Conservation (phyloP, 1,284 basidiomycete genomes). For the Apiotrichum sp. region DNA sequence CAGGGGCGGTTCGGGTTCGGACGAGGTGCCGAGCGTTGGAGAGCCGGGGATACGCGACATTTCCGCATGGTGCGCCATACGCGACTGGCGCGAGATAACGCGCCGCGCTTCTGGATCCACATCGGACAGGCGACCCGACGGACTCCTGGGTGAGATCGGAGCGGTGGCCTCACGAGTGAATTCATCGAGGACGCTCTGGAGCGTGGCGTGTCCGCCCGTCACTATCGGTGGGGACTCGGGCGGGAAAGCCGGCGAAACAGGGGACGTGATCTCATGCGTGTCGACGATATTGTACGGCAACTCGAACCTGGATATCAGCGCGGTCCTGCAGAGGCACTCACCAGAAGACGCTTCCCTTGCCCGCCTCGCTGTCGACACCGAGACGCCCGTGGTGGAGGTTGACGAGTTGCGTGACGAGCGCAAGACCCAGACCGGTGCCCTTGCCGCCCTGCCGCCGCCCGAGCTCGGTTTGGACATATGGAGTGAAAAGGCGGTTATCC, state of each 20-base stretch:
- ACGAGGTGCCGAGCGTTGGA: background rate
- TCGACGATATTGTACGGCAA: background rate
- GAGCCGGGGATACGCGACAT: too few relatives aligned
- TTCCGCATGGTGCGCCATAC: too few relatives aligned
- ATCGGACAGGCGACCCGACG: too few relatives aligned
- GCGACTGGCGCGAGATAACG: too few relatives aligned
- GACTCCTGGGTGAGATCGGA: too few relatives aligned
- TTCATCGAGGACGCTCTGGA: too few relatives aligned
- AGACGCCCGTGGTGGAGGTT: conserved; percentile 72
- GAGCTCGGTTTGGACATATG: conserved; percentile 48
- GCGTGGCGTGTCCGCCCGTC: too few relatives aligned
- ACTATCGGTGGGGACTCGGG: background rate
- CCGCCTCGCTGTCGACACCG: conserved; percentile 50
- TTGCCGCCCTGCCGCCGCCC: conserved; percentile 78
- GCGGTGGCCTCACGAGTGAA: too few relatives aligned
- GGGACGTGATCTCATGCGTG: background rate
- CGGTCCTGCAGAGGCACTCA: background rate
- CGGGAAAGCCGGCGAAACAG: background rate
- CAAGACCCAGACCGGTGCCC: conserved; percentile 76
- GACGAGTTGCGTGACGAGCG: conserved; percentile 82
- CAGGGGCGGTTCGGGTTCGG: background rate
- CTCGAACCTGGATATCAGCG: background rate
- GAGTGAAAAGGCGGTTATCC: conserved; percentile 48
- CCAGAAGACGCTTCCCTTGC: conserved; percentile 44
- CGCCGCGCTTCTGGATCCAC: too few relatives aligned